Base-by-base conservation (phyloP, 805 yeast species). In the Geotrichum ghanense region DNA sequence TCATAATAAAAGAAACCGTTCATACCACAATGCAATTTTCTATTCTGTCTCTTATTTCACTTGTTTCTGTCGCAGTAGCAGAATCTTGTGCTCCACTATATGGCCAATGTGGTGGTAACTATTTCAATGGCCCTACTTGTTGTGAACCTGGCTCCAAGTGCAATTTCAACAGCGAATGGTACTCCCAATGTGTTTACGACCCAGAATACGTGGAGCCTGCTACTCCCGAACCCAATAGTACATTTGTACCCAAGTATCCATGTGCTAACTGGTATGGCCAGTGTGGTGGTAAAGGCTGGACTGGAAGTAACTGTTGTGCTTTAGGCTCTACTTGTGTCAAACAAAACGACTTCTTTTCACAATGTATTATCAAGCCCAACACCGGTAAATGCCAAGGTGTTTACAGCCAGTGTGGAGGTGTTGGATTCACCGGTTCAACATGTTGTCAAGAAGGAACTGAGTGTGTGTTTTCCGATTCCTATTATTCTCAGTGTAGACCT, bases 21-120 rank as follows among this genome's bases (percentile, higher is more conserved):
- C n/a, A n/a, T n/a, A n/a, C n/a, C n/a, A n/a, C n/a, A 25, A 25
- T 25, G 31, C 31, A 25, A 25, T 25, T 25, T 9, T 9, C 14
- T 9, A 25, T 25, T 14, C 31, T 25, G 12, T 25, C 31, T 25
- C 14, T 25, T 9, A 25, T 25, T 14, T 25, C 14, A 9, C 14
- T 25, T 9, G 31, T 14, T 25, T 25, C 31, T 25, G 9, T 25
- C 9, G 31, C 14, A 9, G 9, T 14, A 9, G 31, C 41, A 9
- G 17, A 20, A 16, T 9, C 41, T 35, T 35, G 41, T 20, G 41
- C 41, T 35, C 10, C 22, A 10, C 10, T 35, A 20, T 35, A 35
- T 35, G 41, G 41, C 22, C 41, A 35, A 20, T 35, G 41, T 20
- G 41, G 41, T 10, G 41, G 41, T 16, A 16, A 35, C 16, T 9